These are phyloP conservation scores for Kodamaea anthophila DNA, from an alignment of 1,139 yeast species.

Conservation along the genomic window DNA sequence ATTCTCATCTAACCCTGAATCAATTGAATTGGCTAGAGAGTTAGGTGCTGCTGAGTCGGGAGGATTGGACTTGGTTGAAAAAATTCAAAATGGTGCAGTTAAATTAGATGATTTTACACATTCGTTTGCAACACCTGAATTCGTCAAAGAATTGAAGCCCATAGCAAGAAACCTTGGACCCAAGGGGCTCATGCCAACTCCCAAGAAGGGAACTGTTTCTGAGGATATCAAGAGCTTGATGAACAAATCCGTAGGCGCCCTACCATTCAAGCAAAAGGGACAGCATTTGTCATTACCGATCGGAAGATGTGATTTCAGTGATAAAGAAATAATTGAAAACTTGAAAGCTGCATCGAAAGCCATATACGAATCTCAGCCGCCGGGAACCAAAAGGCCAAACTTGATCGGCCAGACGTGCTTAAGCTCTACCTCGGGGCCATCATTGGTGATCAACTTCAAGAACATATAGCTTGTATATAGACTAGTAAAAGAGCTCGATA, in stretches of 20 bases:
- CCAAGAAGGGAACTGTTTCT: constrained; percentile 81
- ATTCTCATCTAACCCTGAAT: constrained; percentile 54
- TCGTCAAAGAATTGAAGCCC: constrained; percentile 52
- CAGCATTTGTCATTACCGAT: constrained; percentile 60
- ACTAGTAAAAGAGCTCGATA: constrained; percentile 1
- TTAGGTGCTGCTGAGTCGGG: constrained; percentile 64
- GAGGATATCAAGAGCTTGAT: constrained; percentile 55
- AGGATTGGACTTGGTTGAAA: constrained; percentile 62
- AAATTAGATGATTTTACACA: constrained; percentile 60
- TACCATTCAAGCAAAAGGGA: constrained; percentile 67
- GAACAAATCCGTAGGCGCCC: constrained; percentile 53
- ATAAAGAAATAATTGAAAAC: constrained; percentile 68
- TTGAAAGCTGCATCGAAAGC: constrained; percentile 65
- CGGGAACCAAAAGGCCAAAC: constrained; percentile 62
- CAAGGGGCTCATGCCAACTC: constrained; percentile 80
- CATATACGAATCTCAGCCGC: constrained; percentile 50
- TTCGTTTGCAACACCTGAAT: constrained; percentile 82
- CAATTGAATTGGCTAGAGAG: constrained; percentile 45
- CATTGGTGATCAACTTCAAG: constrained; percentile 58
- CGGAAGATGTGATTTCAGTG: constrained; percentile 76
- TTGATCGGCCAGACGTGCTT: constrained; percentile 65
- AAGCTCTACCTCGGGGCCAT: constrained; percentile 75
- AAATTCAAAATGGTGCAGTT: constrained; percentile 50
- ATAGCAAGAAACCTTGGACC: constrained; percentile 84
- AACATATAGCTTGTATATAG: constrained; percentile 7